A percentile compares a stretch with the other conserved stretches of the same genome.
These are phyloP conservation scores for Lantana camara DNA, from an alignment of 257 asterid species.

Conservation along the genomic window DNA sequence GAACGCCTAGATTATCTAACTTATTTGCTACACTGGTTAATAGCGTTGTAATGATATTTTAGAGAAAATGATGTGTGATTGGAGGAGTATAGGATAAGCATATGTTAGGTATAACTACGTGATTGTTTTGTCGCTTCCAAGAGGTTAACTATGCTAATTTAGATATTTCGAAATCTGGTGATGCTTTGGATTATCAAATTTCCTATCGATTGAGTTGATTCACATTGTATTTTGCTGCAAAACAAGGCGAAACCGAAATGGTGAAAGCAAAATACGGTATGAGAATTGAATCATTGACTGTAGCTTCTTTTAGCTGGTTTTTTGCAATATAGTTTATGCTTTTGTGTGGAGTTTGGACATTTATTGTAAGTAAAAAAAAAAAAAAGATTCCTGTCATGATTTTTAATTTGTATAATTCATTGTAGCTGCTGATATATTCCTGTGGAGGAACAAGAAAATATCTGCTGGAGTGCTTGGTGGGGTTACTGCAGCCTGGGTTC, in stretches of 20 bases:
- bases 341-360: neutral
- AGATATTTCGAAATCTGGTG: neutral
- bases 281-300: no score
- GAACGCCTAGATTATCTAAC: no score
- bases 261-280: neutral
- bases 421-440: constrained; percentile 85
- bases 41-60: neutral
- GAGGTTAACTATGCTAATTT: neutral
- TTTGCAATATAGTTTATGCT: neutral
- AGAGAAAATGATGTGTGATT: neutral
- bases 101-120: neutral
- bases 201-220: constrained; percentile 6
- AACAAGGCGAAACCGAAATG: neutral
- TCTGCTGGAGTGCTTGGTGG: constrained; percentile 77
- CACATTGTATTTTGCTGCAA: neutral
- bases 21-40: neutral
- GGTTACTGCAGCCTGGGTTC: constrained; percentile 83
- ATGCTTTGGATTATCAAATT: neutral
- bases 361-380: neutral
- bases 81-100: neutral
- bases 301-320: constrained; percentile 1
- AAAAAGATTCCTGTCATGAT: neutral
- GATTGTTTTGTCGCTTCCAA: no score
- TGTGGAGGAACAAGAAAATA: constrained; percentile 91
- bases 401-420: constrained; percentile 7